Base-by-base conservation (phyloP, 768 basidiomycete genomes). In the Tricholoma terreum region DNA sequence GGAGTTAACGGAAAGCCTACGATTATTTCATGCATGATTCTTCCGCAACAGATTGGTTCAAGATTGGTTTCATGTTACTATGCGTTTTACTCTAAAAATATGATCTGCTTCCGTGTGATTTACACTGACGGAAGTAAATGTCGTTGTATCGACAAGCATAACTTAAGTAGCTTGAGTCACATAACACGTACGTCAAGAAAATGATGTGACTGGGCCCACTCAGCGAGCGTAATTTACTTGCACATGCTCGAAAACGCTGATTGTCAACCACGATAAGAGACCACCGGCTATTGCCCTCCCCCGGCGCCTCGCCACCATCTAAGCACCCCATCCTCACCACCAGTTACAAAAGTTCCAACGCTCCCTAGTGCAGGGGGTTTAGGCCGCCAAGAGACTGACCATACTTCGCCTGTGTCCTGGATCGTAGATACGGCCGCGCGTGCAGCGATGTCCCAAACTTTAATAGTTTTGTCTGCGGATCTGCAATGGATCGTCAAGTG, bases 381-480 rank as follows among this genome's bases (percentile, higher is more conserved):
- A 6, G 89, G 89, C 35, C 85, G 76, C 91, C 92, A 93, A 5
- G 87, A 84, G 1, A 92, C 89, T 12, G 83, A 78, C 92, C 92
- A 94, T 1, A 94, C 88, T 64, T 92, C 90, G 19, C 87, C 87
- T 1, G 82, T 82, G 54, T 92, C 90, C 67, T 88, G 84, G 6
- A 89, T 77, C 0, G 90, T 92, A 19, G 86, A 89, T 17, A 93
- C 90, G 10, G 84, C 83, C 1, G 85, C 75, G 5, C 90, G 84
- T 6, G 89, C 81, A 3, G 78, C 81, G 52, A 93, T 80, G 63
- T 94, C 92, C 92, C 92, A 94, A 7, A 94, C 84, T 65, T 92
- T 92, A 60, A 92, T 84, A 1, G 84, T 87, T 70, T 89, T 90
- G 70, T 94, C 92, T 10, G 90, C 87, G 45, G 92, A 92, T 15